Conservation (phyloP, 768 basidiomycete genomes). For the Agaricus blazei region DNA sequence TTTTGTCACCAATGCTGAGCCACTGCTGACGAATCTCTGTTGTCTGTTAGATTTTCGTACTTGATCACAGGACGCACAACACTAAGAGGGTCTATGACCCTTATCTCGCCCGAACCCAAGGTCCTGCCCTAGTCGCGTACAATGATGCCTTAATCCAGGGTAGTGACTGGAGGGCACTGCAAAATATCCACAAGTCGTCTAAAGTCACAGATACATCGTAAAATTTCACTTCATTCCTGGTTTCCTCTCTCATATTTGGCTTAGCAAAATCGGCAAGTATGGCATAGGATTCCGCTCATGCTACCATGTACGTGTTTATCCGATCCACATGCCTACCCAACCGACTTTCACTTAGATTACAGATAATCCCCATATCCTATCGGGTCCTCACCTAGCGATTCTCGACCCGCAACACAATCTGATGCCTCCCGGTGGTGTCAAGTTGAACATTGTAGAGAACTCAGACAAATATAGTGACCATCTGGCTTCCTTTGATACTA, state of each 20-base stretch:
- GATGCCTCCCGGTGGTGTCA: constrained; percentile 23
- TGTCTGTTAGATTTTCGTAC: constrained; percentile 19
- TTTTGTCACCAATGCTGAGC: not conserved
- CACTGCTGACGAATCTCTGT: not conserved
- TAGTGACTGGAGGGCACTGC: constrained; percentile 33
- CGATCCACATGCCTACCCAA: no score
- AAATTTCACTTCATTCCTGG: not conserved
- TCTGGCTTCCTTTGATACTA: constrained; percentile 23
- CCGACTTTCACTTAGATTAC: constrained; percentile 30
- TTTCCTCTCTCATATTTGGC: not conserved
- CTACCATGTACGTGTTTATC: constrained; percentile 18
- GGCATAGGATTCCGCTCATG: constrained; percentile 22
- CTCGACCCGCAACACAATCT: constrained; percentile 37
- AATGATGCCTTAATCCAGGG: constrained; percentile 29
- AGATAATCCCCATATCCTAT: constrained; percentile 45
- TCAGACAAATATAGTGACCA: constrained; percentile 22
- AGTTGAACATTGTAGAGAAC: constrained; percentile 22
- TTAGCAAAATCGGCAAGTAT: constrained; percentile 23
- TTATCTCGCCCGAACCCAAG: constrained; percentile 26
- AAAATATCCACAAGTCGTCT: constrained; percentile 29
- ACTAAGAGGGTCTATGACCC: constrained; percentile 15
- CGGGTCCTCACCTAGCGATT: constrained; percentile 31
- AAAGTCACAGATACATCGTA: constrained; percentile 18
- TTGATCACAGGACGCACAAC: constrained; percentile 26
- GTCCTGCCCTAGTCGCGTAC: constrained; percentile 31